These are phyloP conservation scores for Sarocladium strictum DNA, from an alignment of 2,329 filamentous ascomycete genomes.

Conservation along the genomic window DNA sequence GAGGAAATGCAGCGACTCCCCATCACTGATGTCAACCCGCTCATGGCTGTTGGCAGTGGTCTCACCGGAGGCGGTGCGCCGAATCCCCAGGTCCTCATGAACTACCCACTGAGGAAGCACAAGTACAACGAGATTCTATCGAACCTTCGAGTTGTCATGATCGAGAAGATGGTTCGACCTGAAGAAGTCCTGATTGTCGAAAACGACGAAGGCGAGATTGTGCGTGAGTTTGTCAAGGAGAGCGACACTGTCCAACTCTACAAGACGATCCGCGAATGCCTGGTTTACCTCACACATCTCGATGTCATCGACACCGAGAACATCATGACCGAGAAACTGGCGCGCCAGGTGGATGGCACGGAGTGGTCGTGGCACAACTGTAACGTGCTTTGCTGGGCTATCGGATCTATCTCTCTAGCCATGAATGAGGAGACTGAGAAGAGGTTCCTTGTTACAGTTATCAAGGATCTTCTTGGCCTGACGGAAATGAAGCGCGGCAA, in stretches of 20 bases:
- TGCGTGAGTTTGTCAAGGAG: slow-evolving; percentile 98
- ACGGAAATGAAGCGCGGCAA: slow-evolving; percentile 99
- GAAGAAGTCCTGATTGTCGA: slow-evolving; percentile 99
- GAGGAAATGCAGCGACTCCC: slow-evolving; percentile 98
- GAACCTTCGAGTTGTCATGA: slow-evolving; percentile 95
- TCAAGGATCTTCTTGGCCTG: slow-evolving; percentile 92
- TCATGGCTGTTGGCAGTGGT: slow-evolving; percentile 70
- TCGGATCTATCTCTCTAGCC: slow-evolving; percentile 94
- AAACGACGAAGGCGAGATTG: slow-evolving; percentile 98
- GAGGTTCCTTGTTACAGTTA: slow-evolving; percentile 95
- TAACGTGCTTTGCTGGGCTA: slow-evolving; percentile 99
- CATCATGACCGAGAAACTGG: slow-evolving; percentile 98
- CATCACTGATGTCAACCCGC: slow-evolving; percentile 85
- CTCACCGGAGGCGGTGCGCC: slow-evolving; percentile 71
- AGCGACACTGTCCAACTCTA: slow-evolving; percentile 98
- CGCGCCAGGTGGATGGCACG: slow-evolving; percentile 85
- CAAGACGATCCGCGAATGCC: slow-evolving; percentile 95
- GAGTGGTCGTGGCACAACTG: slow-evolving; percentile 99
- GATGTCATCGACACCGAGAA: slow-evolving; percentile 96
- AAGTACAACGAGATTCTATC: slow-evolving; percentile 94
- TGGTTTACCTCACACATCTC: slow-evolving; percentile 95
- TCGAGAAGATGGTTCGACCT: slow-evolving; percentile 98
- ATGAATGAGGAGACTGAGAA: slow-evolving; percentile 99
- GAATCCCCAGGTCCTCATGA: slow-evolving; percentile 76
- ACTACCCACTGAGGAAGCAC: slow-evolving; percentile 93